Evolutionary conservation across 164 flowering plant genomes (phyloP), one percentile per base, ranked within the genome.

Genomic region (Tetracentron sinense): DNA sequence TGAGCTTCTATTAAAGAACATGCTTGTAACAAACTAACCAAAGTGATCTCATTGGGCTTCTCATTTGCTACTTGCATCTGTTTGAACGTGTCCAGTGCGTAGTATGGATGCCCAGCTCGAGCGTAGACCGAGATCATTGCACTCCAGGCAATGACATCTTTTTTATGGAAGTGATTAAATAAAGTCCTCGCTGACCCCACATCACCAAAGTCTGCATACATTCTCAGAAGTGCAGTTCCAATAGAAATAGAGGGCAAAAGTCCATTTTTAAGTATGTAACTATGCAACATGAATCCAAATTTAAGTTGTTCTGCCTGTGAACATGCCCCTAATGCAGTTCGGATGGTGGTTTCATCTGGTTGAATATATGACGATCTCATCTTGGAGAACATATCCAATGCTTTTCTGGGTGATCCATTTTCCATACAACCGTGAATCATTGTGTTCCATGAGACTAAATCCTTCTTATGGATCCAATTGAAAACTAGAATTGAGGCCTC

Each of bases 81-180:
- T 63, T 70, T 68, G 62, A 75, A 80, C 51, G 66, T 56, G 19
- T 62, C 65, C 23, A 83, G 52, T 31, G 88, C 88, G 54, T 54
- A 33, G 67, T 23, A 21, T 29, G 85, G 75, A 55, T 64, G 51
- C 19, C 68, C 74, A 65, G 74, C 71, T 59, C 61, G 79, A 51
- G 78, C 75, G 64, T 79, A 75, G 3, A 64, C 79, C 7, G 81
- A 67, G 49, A 81, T 71, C 84, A 85, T 83, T 1, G 83, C 84
- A 63, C 75, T 81, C 84, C 85, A 85, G 11, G 84, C 81, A 69
- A 85, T 77, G 17, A 83, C 47, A 75, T 85, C 87, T 72, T 77
- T 81, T 14, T 48, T 55, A 42, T n/a, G 49, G 26, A 85, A 76
- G 11, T 64, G 61, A 65, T 80, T 69, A 68, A 83, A 85, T 51